A percentile compares a stretch with the other conserved stretches of the same genome.
phyloP scores from a whole-genome alignment of 1,139 yeast species.

The Sugiyamaella sp. region DNA sequence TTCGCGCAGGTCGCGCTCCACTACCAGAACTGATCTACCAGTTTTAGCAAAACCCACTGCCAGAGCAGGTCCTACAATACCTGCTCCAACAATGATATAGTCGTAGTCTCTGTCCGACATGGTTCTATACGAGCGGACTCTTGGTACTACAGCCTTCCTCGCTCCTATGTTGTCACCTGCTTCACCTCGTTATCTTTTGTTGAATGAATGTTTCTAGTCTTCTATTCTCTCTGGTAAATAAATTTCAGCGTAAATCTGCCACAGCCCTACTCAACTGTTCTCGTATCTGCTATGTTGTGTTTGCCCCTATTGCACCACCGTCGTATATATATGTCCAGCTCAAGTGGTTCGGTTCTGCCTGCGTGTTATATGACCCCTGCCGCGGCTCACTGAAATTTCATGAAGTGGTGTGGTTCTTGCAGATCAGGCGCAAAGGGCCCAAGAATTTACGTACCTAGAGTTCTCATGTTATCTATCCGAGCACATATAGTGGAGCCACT shows the following conservation, averaged over 20 bases:
- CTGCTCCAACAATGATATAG: slow-evolving; percentile 85
- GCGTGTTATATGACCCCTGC: slow-evolving; percentile 10
- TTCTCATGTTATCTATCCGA: background rate
- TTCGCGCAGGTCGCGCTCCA: slow-evolving; percentile 84
- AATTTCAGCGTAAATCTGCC: too few species aligned
- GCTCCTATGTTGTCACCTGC: too few species aligned
- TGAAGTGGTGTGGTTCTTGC: slow-evolving; percentile 18
- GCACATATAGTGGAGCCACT: slow-evolving; percentile 14
- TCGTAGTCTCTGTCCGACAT: slow-evolving; percentile 47
- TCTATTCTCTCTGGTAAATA: too few species aligned
- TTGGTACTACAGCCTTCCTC: too few species aligned
- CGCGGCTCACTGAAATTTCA: slow-evolving; percentile 5
- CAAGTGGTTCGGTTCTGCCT: background rate
- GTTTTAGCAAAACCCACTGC: slow-evolving; percentile 91
- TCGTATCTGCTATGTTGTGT: background rate
- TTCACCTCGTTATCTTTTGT: too few species aligned
- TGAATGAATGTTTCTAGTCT: too few species aligned
- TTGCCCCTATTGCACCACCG: background rate
- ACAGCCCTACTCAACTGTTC: too few species aligned
- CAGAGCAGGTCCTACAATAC: slow-evolving; percentile 91
- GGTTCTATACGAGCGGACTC: background rate
- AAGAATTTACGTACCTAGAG: too few species aligned
- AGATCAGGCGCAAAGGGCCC: too few species aligned
- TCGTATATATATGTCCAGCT: background rate
- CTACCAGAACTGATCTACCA: slow-evolving; percentile 66